Conservation (phyloP, 164 flowering plant genomes). For the Aristolochia californica region DNA sequence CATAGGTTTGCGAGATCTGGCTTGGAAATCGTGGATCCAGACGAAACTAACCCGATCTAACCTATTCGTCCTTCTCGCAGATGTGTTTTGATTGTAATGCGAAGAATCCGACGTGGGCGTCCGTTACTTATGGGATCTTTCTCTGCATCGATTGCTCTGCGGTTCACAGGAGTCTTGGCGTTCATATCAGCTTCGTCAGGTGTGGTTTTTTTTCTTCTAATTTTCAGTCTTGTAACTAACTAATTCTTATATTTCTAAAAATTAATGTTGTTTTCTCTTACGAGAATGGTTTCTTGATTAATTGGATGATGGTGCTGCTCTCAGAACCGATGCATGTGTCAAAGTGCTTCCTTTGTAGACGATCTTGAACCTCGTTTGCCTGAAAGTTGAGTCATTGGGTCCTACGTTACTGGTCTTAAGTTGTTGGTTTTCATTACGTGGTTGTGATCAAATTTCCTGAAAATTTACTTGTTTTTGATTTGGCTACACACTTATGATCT, state of each 20-base stretch:
- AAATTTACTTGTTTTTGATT: no score
- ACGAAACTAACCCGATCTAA: conserved; percentile 7
- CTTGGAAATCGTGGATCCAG: conserved; percentile 13
- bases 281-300: no score
- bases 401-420: no score
- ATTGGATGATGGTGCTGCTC: no score
- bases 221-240: no score
- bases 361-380: no score
- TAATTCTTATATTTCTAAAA: neutral
- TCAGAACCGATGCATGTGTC: no score
- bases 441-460: no score
- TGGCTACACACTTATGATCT: no score
- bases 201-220: conserved; percentile 8
- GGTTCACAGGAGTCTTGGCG: conserved; percentile 84
- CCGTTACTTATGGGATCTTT: conserved; percentile 91
- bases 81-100: conserved; percentile 97
- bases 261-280: neutral
- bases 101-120: conserved; percentile 96
- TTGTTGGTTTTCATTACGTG: no score
- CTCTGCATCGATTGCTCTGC: conserved; percentile 94
- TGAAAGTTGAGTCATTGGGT: no score
- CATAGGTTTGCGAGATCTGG: conserved; percentile 4
- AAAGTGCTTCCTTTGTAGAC: no score
- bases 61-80: conserved; percentile 20
- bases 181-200: conserved; percentile 92